phyloP scores from a whole-genome alignment of 2,329 filamentous ascomycete genomes.

The Hirsutella thompsonii region DNA sequence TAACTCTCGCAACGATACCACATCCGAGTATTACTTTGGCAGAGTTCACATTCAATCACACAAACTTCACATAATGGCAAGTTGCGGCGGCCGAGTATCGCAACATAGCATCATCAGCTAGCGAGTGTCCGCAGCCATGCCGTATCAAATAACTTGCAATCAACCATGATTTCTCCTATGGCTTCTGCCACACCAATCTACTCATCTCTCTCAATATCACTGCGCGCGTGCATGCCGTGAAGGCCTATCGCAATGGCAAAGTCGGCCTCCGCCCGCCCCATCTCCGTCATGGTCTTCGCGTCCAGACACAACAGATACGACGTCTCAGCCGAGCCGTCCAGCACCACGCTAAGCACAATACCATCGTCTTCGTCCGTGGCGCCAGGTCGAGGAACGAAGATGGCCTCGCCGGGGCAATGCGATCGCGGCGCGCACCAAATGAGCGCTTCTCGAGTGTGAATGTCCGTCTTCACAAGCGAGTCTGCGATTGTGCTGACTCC shows the following conservation, averaged over 20 bases:
- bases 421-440: conserved; percentile 44
- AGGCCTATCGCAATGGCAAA: conserved; percentile 52
- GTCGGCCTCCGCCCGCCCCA: conserved; percentile 49
- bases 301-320: conserved; percentile 57
- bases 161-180: too few relatives aligned
- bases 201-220: background rate
- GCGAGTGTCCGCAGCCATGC: too few relatives aligned
- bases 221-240: conserved; percentile 40
- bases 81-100: too few relatives aligned
- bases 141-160: too few relatives aligned
- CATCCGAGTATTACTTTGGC: too few relatives aligned
- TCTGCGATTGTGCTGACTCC: conserved; percentile 50
- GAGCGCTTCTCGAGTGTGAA: conserved; percentile 33
- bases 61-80: too few relatives aligned
- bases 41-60: too few relatives aligned
- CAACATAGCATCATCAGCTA: too few relatives aligned
- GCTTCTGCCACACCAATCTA: too few relatives aligned
- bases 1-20: too few relatives aligned
- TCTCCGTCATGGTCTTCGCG: conserved; percentile 47
- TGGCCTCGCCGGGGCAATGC: conserved; percentile 56
- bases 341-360: conserved; percentile 46
- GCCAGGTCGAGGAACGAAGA: conserved; percentile 43
- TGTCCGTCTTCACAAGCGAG: conserved; percentile 52
- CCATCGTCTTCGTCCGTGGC: conserved; percentile 47
- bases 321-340: conserved; percentile 43